Base-by-base conservation (phyloP, 257 asterid genomes). In the Gentiana macrophylla region DNA sequence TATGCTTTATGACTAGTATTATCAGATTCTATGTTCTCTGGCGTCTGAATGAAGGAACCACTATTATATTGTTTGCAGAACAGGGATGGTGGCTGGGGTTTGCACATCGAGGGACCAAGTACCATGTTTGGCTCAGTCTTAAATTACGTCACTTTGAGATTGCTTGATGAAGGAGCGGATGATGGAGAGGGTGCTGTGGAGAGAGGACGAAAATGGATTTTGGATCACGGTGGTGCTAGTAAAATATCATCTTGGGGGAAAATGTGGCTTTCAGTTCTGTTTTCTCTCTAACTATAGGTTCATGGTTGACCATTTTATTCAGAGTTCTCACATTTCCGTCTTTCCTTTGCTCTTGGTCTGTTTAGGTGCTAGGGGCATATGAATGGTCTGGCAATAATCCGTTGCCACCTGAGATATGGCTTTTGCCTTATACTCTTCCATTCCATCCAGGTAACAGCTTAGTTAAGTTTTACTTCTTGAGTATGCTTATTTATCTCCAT, bases 11-110 rank as follows among this genome's bases (percentile, higher is more conserved):
- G 3, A 13, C 53, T 41, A 10, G 11, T 41, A 10, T 41, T 41
- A 5, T 41, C 9, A 41, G 46, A 7, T 41, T 41, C 46, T 41
- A 41, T 10, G 9, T 41, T 41, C 46, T 41, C 9, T 41, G 46
- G 46, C 9, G 9, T 7, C 46, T 41, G 41, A n/a, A 10, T 5
- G 2, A 35, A 33, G 33, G 44, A 53, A 53, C 43, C 9, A 53
- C 2, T 7, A 35, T 53, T 33, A 0, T 2, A 8, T 8, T 37
- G 12, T 33, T 5, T 44, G 62, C 55, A 86, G 95, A 86, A 86
- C 48, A 50, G 3, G 49, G 95, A 86, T 77, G 94, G 95, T 56
- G 95, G 95, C 24, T 86, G 95, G 95, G 95, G 91, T 2, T 62
- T 86, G 77, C 90, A 86, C 59, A 77, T 83, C 44, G 88, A 83